These are phyloP conservation scores for Exophiala dermatitidis DNA, from an alignment of 2,329 filamentous ascomycete species.

Conservation along the genomic window DNA sequence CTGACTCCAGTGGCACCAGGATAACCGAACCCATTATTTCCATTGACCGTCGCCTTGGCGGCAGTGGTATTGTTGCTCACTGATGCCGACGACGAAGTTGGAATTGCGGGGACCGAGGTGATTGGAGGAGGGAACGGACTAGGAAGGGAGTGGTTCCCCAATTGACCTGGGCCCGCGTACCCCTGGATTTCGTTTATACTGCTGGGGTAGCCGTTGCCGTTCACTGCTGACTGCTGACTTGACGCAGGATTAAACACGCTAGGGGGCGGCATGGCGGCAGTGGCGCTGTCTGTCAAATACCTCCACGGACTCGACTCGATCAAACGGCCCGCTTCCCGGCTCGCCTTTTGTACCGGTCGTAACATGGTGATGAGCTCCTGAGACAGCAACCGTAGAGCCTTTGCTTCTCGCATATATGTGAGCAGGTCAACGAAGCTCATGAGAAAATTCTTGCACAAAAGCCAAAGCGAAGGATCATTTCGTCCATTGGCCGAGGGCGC, in stretches of 20 bases:
- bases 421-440: constrained; percentile 44
- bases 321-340: constrained; percentile 69
- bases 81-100: constrained; percentile 21
- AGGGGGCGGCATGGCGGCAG: constrained; percentile 25
- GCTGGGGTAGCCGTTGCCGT: constrained; percentile 9
- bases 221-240: constrained; percentile 7
- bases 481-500: constrained; percentile 27
- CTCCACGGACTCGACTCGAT: constrained; percentile 63
- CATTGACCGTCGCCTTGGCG: constrained; percentile 29
- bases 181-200: constrained; percentile 8
- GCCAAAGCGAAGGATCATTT: constrained; percentile 55
- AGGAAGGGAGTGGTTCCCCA: constrained; percentile 6
- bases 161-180: constrained; percentile 19
- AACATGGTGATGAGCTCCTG: constrained; percentile 66
- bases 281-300: constrained; percentile 43
- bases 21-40: constrained; percentile 11
- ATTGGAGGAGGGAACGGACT: constrained; percentile 20
- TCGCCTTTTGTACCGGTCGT: constrained; percentile 70
- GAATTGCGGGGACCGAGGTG: constrained; percentile 13
- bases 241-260: constrained; percentile 12
- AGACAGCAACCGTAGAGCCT: constrained; percentile 45
- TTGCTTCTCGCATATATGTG: constrained; percentile 41
- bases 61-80: constrained; percentile 22
- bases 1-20: constrained; percentile 13
- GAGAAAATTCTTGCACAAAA: constrained; percentile 59